phyloP scores from a whole-genome alignment of 495 filamentous ascomycete genomes.

The Xylaria cubensis region DNA sequence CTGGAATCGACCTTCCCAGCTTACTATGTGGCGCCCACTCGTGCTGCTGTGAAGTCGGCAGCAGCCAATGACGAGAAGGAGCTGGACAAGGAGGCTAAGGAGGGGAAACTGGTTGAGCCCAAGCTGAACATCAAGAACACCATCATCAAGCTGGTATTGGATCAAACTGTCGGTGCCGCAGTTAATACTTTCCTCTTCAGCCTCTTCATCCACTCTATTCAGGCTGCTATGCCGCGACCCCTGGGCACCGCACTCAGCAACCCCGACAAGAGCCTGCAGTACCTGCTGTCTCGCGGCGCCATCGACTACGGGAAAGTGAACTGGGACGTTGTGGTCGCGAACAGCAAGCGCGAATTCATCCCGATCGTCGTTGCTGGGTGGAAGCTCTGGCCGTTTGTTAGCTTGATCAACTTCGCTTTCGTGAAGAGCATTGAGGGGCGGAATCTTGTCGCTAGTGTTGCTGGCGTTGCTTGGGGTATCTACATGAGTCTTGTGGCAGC shows the following conservation, averaged over 20 bases:
- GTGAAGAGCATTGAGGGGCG: slow-evolving; percentile 75
- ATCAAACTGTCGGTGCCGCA: slow-evolving; percentile 78
- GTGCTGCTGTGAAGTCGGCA: slow-evolving; percentile 45
- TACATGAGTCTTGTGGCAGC: slow-evolving; percentile 78
- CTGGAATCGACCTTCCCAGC: slow-evolving; percentile 58
- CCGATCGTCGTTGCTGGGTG: slow-evolving; percentile 75
- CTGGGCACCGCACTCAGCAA: slow-evolving; percentile 32
- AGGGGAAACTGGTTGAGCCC: slow-evolving; percentile 51
- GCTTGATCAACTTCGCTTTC: slow-evolving; percentile 77
- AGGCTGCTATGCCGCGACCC: slow-evolving; percentile 45
- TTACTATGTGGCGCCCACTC: slow-evolving; percentile 46
- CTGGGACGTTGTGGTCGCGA: slow-evolving; percentile 42
- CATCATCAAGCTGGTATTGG: slow-evolving; percentile 77
- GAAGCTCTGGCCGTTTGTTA: slow-evolving; percentile 86
- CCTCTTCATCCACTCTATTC: slow-evolving; percentile 50
- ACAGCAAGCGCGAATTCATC: slow-evolving; percentile 64
- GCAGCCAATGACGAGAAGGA: slow-evolving; percentile 48
- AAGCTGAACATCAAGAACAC: slow-evolving; percentile 74
- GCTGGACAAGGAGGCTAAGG: slow-evolving; percentile 49
- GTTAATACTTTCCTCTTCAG: slow-evolving; percentile 81
- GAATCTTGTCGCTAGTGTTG: slow-evolving; percentile 77
- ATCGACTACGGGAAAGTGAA: slow-evolving; percentile 43
- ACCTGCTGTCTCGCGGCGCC: slow-evolving; percentile 33
- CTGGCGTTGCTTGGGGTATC: slow-evolving; percentile 85
- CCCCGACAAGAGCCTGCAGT: slow-evolving; percentile 33